Evolutionary conservation across 2,329 filamentous ascomycete genomes (phyloP).

Genomic region (Penicillium sp.): DNA sequence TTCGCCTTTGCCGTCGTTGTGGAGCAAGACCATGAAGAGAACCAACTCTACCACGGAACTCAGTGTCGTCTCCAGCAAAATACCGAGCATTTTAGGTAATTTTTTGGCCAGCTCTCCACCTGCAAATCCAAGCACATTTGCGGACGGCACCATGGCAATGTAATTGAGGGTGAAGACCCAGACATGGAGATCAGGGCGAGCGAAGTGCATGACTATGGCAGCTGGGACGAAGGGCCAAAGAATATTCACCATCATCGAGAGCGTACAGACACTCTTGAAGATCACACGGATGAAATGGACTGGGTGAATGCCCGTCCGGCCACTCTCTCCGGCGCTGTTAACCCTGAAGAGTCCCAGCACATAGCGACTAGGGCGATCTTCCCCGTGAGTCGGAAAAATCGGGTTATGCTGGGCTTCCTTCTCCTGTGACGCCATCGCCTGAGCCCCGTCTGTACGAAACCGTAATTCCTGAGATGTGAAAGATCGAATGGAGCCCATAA

Average conservation of each 20-base stretch:
- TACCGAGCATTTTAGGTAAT: slow-evolving; percentile 64
- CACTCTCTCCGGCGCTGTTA: slow-evolving; percentile 60
- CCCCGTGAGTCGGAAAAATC: slow-evolving; percentile 30
- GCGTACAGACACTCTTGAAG: slow-evolving; percentile 61
- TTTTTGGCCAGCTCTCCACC: slow-evolving; percentile 71
- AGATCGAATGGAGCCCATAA: slow-evolving; percentile 19
- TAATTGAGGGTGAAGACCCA: slow-evolving; percentile 69
- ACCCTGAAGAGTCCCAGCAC: slow-evolving; percentile 33
- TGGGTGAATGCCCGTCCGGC: slow-evolving; percentile 63
- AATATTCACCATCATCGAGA: slow-evolving; percentile 65
- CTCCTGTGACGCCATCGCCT: slow-evolving; percentile 12
- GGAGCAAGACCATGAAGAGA: slow-evolving; percentile 73
- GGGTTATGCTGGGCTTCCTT: slow-evolving; percentile 15
- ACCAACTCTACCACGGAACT: slow-evolving; percentile 79
- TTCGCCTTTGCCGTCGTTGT: slow-evolving; percentile 45
- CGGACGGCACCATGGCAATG: slow-evolving; percentile 72
- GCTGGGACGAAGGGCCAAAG: slow-evolving; percentile 73
- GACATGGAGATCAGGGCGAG: slow-evolving; percentile 56
- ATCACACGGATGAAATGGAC: slow-evolving; percentile 62
- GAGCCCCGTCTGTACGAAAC: background rate
- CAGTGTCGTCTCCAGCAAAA: slow-evolving; percentile 54
- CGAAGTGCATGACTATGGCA: slow-evolving; percentile 64
- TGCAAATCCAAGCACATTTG: slow-evolving; percentile 72
- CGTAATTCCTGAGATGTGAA: slow-evolving; percentile 10
- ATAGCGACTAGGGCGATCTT: slow-evolving; percentile 15